Conservation (phyloP, 768 basidiomycete genomes). For the Hypholoma fasciculare region DNA sequence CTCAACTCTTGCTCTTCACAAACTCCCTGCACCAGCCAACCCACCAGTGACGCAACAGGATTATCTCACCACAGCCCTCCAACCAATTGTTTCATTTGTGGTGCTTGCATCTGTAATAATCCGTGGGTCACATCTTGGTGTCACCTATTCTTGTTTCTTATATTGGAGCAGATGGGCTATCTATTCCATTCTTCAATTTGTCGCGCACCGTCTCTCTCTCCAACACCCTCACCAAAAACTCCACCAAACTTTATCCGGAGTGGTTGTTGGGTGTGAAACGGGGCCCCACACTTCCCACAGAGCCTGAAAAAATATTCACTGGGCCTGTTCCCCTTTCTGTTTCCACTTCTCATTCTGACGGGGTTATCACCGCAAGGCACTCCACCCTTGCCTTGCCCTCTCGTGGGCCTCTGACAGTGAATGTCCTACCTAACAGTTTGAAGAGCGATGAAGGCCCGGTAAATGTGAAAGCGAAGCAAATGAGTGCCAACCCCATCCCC, state of each 20-base stretch:
- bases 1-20: constrained; percentile 68
- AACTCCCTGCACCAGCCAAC: constrained; percentile 53
- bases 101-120: constrained; percentile 85
- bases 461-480: neutral
- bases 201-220: constrained; percentile 51
- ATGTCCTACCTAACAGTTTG: neutral
- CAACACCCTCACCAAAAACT: constrained; percentile 36
- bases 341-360: neutral
- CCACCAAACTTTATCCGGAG: constrained; percentile 37
- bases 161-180: constrained; percentile 55
- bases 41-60: constrained; percentile 74
- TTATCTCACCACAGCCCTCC: constrained; percentile 64
- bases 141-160: no score
- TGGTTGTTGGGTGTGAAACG: constrained; percentile 38
- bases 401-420: neutral
- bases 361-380: neutral
- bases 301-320: neutral
- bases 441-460: neutral
- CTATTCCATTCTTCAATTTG: constrained; percentile 65
- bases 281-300: constrained; percentile 8
- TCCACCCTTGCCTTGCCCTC: no score
- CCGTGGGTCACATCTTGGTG: constrained; percentile 44
- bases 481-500: neutral
- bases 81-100: constrained; percentile 86
- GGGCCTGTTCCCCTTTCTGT: no score